These are phyloP conservation scores for Rhodofomes roseus DNA, from an alignment of 1,284 basidiomycete genomes.

Conservation along the genomic window DNA sequence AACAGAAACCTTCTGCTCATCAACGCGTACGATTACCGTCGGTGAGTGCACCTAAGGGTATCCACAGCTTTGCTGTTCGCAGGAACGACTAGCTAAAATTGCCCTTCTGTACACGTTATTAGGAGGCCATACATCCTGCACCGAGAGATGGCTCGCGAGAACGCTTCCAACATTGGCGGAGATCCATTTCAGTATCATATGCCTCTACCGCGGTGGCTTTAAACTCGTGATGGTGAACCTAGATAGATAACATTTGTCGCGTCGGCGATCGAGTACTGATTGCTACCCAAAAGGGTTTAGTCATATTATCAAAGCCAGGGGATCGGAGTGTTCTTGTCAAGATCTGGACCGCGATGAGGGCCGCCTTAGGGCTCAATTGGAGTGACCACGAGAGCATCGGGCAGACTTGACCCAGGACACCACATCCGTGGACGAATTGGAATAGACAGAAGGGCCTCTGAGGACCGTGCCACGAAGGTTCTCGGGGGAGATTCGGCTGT, in stretches of 20 bases:
- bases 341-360: background rate
- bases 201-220: background rate
- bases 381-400: background rate
- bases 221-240: background rate
- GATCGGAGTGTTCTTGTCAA: slow-evolving; percentile 8
- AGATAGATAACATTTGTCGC: slow-evolving; percentile 7
- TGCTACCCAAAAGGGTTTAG: slow-evolving; percentile 6
- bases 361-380: background rate
- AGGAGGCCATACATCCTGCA: background rate
- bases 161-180: background rate
- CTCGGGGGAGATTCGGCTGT: slow-evolving; percentile 1
- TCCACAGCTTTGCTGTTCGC: background rate
- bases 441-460: background rate
- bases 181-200: slow-evolving; percentile 5
- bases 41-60: background rate
- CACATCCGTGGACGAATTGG: background rate
- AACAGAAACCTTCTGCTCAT: background rate
- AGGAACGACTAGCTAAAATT: too few relatives aligned
- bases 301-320: background rate
- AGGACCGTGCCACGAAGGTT: background rate
- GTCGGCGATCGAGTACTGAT: slow-evolving; percentile 8
- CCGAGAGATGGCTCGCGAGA: background rate
- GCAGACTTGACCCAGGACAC: background rate
- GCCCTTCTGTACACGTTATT: background rate
- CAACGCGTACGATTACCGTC: background rate